These are phyloP conservation scores for Microbotryum violaceum DNA, from an alignment of 1,284 basidiomycete species.

Conservation along the genomic window DNA sequence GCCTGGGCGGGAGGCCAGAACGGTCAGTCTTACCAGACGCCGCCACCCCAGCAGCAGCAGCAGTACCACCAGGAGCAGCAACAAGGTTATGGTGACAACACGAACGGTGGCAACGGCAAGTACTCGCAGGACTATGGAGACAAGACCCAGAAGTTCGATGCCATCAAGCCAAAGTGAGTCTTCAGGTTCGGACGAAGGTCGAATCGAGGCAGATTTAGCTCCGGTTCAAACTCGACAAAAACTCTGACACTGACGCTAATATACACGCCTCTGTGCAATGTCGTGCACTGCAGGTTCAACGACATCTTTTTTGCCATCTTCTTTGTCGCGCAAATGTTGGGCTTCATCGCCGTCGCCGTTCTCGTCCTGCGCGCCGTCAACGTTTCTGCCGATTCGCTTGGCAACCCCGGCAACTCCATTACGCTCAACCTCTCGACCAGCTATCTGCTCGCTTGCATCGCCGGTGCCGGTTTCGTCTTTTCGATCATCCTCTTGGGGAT, in stretches of 20 bases:
- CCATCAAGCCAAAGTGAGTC: conserved; percentile 26
- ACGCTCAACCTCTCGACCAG: conserved; percentile 29
- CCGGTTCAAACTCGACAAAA: neutral
- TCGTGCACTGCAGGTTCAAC: conserved; percentile 16
- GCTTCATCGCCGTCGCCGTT: conserved; percentile 41
- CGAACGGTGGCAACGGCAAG: conserved; percentile 3
- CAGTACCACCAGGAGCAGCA: conserved; percentile 10
- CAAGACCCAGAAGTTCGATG: conserved; percentile 24
- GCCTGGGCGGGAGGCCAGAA: conserved; percentile 4
- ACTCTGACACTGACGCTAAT: no score
- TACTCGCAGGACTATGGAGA: conserved; percentile 3
- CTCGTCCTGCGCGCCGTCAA: conserved; percentile 37
- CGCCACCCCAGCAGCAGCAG: conserved; percentile 2
- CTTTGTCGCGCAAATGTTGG: conserved; percentile 40
- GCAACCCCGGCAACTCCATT: conserved; percentile 18
- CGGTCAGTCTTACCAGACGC: conserved; percentile 2
- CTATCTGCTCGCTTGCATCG: conserved; percentile 24
- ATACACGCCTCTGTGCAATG: neutral
- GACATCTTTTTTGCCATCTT: conserved; percentile 39
- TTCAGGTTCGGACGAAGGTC: neutral
- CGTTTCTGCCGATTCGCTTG: neutral
- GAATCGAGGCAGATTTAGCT: no score
- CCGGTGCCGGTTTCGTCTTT: conserved; percentile 22
- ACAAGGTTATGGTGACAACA: conserved; percentile 4
- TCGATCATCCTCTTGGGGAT: conserved; percentile 25